phyloP scores from a whole-genome alignment of 164 flowering plant genomes.

The Protea cynaroides region DNA sequence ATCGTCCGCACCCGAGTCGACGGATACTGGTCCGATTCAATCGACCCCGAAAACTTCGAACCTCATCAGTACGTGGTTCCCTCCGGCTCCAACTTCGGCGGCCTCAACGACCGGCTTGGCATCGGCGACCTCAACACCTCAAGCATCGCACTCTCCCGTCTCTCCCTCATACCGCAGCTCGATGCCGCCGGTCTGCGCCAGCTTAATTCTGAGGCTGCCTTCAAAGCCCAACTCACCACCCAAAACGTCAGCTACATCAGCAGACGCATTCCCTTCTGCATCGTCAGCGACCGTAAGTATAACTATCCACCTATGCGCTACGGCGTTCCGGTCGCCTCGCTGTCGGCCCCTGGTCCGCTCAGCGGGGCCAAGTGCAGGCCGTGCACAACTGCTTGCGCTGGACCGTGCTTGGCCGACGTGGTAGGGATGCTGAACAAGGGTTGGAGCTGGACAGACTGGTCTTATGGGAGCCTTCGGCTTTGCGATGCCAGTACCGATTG shows the following conservation, averaged over 20 bases:
- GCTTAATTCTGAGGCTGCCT: slow-evolving; percentile 87
- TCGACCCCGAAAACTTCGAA: slow-evolving; percentile 46
- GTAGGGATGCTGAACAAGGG: slow-evolving; percentile 36
- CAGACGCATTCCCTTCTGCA: slow-evolving; percentile 69
- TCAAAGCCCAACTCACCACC: slow-evolving; percentile 72
- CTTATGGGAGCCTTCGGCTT: slow-evolving; percentile 42
- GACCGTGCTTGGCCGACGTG: slow-evolving; percentile 50
- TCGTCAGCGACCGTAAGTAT: slow-evolving; percentile 66
- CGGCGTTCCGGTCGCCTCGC: slow-evolving; percentile 87
- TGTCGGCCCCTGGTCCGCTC: slow-evolving; percentile 69
- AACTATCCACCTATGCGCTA: slow-evolving; percentile 50
- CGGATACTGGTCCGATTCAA: slow-evolving; percentile 76
- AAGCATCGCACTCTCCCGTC: slow-evolving; percentile 73
- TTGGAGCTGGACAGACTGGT: slow-evolving; percentile 91
- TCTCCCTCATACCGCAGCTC: slow-evolving; percentile 69
- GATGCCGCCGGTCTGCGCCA: slow-evolving; percentile 44
- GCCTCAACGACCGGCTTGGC: slow-evolving; percentile 93
- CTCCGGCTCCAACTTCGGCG: slow-evolving; percentile 67
- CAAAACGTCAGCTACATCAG: slow-evolving; percentile 28
- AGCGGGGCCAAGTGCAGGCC: slow-evolving; percentile 96
- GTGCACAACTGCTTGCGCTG: slow-evolving; percentile 55
- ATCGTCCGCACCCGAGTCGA: slow-evolving; percentile 90
- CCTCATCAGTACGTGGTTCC: slow-evolving; percentile 66
- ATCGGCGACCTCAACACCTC: slow-evolving; percentile 67
- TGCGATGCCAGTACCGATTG: slow-evolving; percentile 74